These are phyloP conservation scores for Sophora flavescens DNA, from an alignment of 306 rosid genomes.

Conservation along the genomic window DNA sequence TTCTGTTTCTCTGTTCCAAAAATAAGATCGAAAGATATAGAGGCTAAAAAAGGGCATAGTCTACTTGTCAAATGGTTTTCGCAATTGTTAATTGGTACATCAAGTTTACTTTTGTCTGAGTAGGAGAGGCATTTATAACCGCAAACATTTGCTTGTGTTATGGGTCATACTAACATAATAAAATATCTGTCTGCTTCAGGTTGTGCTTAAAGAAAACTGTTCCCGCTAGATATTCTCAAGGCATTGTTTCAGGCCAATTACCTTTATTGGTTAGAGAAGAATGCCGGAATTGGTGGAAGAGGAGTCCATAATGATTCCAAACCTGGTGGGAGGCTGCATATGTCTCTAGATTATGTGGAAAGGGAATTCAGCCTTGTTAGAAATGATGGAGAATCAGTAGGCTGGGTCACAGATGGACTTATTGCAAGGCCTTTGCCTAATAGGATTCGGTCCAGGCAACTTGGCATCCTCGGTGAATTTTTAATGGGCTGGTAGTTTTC, in stretches of 20 bases:
- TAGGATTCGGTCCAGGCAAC: conserved; percentile 61
- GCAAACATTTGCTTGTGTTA: conserved; percentile 18
- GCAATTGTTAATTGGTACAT: background rate
- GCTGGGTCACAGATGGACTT: conserved; percentile 87
- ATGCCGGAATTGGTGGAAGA: conserved; percentile 75
- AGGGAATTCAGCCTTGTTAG: conserved; percentile 81
- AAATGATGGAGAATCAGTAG: conserved; percentile 72
- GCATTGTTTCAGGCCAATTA: conserved; percentile 90
- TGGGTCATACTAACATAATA: conserved; percentile 30
- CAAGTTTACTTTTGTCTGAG: background rate
- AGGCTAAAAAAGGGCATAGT: background rate
- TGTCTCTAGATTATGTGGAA: conserved; percentile 77
- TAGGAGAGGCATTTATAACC: conserved; percentile 9
- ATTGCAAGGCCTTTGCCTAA: conserved; percentile 86
- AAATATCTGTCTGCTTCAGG: conserved; percentile 58
- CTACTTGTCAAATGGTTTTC: background rate
- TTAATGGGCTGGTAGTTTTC: conserved; percentile 34
- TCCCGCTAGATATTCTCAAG: conserved; percentile 89
- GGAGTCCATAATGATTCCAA: conserved; percentile 68
- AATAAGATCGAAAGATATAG: background rate
- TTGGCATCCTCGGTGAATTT: conserved; percentile 35
- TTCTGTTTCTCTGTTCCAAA: conserved; percentile 4
- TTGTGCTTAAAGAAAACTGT: conserved; percentile 83
- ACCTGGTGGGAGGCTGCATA: conserved; percentile 79
- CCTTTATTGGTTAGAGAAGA: conserved; percentile 85